These are phyloP conservation scores for Chenopodium album DNA, from an alignment of 148 eudicot genomes.

Conservation along the genomic window DNA sequence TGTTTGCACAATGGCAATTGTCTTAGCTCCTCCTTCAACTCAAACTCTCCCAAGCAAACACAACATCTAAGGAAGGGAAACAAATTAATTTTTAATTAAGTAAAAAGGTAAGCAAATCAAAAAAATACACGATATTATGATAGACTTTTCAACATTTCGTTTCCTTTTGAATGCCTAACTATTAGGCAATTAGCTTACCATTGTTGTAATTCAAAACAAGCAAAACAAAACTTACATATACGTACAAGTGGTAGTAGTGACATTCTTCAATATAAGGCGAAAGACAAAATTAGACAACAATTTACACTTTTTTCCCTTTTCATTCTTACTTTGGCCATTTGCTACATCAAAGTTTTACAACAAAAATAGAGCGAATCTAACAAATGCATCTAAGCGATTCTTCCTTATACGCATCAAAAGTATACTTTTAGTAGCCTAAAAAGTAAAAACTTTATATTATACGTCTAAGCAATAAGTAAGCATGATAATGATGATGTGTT, in stretches of 20 bases:
- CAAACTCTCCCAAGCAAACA: slow-evolving; percentile 92
- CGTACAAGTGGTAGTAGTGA: background rate
- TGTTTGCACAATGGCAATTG: slow-evolving; percentile 70
- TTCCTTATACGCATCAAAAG: background rate
- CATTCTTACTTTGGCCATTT: background rate
- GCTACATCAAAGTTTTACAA: background rate
- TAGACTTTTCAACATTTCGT: too few relatives aligned
- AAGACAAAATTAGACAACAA: background rate
- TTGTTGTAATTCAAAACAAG: background rate
- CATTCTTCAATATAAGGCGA: background rate
- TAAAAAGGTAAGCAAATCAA: too few relatives aligned
- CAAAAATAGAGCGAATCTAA: slow-evolving; percentile 14
- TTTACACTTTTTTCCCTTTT: background rate
- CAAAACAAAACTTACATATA: background rate
- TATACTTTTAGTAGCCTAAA: too few relatives aligned
- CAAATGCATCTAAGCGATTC: background rate
- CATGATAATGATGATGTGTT: background rate
- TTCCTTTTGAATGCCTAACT: background rate
- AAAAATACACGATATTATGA: too few relatives aligned
- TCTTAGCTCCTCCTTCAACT: slow-evolving; percentile 58
- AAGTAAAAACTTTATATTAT: background rate
- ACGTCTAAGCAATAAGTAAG: background rate
- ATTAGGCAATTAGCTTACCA: background rate
- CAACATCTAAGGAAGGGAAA: slow-evolving; percentile 57
- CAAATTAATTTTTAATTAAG: too few relatives aligned